Evolutionary conservation across 148 eudicot species (phyloP), one percentile per base, ranked within the genome.

Genomic region (Diospyros kaki): DNA sequence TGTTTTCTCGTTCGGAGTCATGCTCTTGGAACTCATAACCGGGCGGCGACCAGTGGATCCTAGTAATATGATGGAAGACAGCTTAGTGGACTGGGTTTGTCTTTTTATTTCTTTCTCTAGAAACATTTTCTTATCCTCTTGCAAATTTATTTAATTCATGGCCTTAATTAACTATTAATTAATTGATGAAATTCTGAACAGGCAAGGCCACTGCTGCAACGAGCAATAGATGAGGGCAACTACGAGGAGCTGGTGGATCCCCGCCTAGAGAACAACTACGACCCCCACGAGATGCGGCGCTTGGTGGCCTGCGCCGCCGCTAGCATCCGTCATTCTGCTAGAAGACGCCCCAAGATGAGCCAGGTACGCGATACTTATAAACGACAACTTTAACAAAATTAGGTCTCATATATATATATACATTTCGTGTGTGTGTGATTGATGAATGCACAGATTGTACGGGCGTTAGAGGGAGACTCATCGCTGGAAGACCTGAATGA

Each of bases 1-100:
- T 76, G 96, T 93, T 45, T 93, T 93, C 85, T 93, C 97, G 38
- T 93, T 76, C 9, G 93, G 97, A 6, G 97, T 93, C 53, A 89
- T 93, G 93, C 80, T 93, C 10, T 75, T 93, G 76, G 97, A 93
- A 67, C 87, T 93, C 65, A 87, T 93, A 64, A 93, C 97, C 0
- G 96, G 96, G 48, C 87, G 96, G 48, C 83, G 79, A 68, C 96
- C 97, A 0, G 84, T 90, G 10, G 96, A 89, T 73, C 88, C 82
- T n/a, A 80, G 85, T 9, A 84, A 77, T 60, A 71, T 71, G 73
- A 90, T 87, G 93, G 95, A 90, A 72, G 97, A 93, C 72, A 93
- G 96, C 75, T 78, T 93, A 64, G 97, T 90, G 15, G 97, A 93
- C 58, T 93, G 97, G 97, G 97, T 90, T 69, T 4, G 78, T 64